Evolutionary conservation across 495 filamentous ascomycete genomes (phyloP).

Genomic region (Aspergillus indologenus): DNA sequence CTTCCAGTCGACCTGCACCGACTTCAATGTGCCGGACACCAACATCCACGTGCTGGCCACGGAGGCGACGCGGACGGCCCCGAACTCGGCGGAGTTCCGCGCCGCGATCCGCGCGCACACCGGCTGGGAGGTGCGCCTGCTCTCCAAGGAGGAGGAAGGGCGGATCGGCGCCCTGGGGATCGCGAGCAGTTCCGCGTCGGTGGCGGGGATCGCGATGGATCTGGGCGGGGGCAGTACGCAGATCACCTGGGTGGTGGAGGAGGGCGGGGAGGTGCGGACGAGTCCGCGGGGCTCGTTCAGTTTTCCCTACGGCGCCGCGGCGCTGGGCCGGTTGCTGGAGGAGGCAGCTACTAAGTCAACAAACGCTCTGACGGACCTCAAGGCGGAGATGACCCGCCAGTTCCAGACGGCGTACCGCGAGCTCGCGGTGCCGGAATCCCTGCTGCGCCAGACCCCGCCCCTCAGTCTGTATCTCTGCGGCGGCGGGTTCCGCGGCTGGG

Average conservation of each 20-base stretch:
- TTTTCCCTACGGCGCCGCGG: conserved; percentile 83
- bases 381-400: conserved; percentile 51
- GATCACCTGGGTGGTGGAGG: conserved; percentile 72
- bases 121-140: conserved; percentile 64
- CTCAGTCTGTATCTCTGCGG: conserved; percentile 77
- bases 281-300: conserved; percentile 44
- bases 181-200: conserved; percentile 61
- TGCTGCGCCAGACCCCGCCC: conserved; percentile 34
- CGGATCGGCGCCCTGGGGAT: conserved; percentile 77
- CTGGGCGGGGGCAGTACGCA: conserved; percentile 86
- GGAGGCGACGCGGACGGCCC: conserved; percentile 78
- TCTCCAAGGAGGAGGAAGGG: conserved; percentile 77
- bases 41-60: conserved; percentile 79
- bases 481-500: conserved; percentile 85
- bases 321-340: conserved; percentile 58
- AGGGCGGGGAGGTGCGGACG: conserved; percentile 46
- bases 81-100: conserved; percentile 66
- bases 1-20: conserved; percentile 67
- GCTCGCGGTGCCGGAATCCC: conserved; percentile 50
- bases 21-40: conserved; percentile 58
- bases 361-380: conserved; percentile 31
- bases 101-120: conserved; percentile 55
- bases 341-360: conserved; percentile 24
- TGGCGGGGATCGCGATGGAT: conserved; percentile 75
- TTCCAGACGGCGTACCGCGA: conserved; percentile 58